Evolutionary conservation across 75 land plant species (phyloP), one percentile per base, ranked within the genome.

Genomic region (Pinus tabuliformis): DNA sequence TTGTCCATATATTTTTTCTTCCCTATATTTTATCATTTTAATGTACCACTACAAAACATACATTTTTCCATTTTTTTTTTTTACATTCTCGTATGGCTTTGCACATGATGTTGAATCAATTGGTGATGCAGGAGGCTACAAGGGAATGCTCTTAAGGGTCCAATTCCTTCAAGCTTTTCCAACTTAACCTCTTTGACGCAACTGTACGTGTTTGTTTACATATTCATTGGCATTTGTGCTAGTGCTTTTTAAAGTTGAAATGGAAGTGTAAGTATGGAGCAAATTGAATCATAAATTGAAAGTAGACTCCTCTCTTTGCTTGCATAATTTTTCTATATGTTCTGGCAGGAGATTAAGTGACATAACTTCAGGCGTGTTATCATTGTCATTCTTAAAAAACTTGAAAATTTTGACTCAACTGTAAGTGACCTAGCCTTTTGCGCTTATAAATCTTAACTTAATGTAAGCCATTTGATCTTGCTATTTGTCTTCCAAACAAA

Each of bases 121-220:
- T 73, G 21, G 21, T 21, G 30, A 56, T 72, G 56, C 73, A 83
- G 85, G 75, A 70, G 78, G 56, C 15, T 83, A 45, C 63, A 79
- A 54, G 85, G 85, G 20, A 83, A 73, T 58, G 49, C 30, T 28
- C 78, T 83, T 56, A 64, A 83, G 56, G 85, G 85, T 49, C 85
- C 85, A 39, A 83, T 83, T 71, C 85, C 85, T 59, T 68, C 68
- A 63, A 83, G 81, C 45, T 78, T 79, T 74, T 62, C 64, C 62
- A 70, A 80, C 45, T 77, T 83, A 62, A 83, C 77, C 13, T 79
- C 75, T 72, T 66, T 83, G 64, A 56, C 68, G 20, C 57, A 60
- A 59, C 75, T 83, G 85, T 83, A 75, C 62, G 85, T 28, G 9
- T 37, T 62, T 49, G 16, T 54, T 30, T 17, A 11, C 37, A 60